phyloP scores from a whole-genome alignment of 306 rosid species.

The Herpetospermum pedunculosum region DNA sequence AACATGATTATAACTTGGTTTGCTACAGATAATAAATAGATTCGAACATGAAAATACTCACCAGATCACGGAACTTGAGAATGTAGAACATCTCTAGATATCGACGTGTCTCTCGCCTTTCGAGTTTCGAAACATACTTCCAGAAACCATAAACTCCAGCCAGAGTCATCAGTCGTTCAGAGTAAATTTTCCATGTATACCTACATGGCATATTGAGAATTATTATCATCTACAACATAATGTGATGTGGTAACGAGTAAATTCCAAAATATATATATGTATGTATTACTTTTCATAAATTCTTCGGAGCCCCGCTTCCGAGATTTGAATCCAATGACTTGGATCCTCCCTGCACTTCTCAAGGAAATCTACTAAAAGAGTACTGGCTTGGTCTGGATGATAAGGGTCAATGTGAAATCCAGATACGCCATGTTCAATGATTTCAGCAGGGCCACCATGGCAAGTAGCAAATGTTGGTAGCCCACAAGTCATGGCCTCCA shows the following conservation, averaged over 20 bases:
- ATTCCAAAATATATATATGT: neutral
- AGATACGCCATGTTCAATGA: constrained; percentile 71
- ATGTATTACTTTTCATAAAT: constrained; percentile 53
- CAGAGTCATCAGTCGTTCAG: constrained; percentile 79
- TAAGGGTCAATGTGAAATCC: constrained; percentile 94
- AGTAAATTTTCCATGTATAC: constrained; percentile 94
- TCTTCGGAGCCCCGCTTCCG: constrained; percentile 74
- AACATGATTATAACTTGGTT: neutral
- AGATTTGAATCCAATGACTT: constrained; percentile 53
- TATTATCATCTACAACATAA: neutral
- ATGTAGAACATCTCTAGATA: constrained; percentile 96
- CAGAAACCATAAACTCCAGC: constrained; percentile 94
- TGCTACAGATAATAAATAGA: neutral
- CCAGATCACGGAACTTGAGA: constrained; percentile 88
- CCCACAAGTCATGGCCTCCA: constrained; percentile 91
- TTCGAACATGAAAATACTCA: constrained; percentile 20
- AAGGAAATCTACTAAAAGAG: constrained; percentile 51
- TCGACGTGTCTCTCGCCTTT: constrained; percentile 74
- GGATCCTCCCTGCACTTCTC: constrained; percentile 52
- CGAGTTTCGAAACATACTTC: constrained; percentile 87
- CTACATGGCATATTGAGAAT: constrained; percentile 11
- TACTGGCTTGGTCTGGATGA: constrained; percentile 64
- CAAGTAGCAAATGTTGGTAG: constrained; percentile 86
- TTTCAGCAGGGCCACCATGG: constrained; percentile 98
- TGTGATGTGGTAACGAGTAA: neutral